Base-by-base conservation (phyloP, 768 basidiomycete species). In the Sarcomyxa edulis region DNA sequence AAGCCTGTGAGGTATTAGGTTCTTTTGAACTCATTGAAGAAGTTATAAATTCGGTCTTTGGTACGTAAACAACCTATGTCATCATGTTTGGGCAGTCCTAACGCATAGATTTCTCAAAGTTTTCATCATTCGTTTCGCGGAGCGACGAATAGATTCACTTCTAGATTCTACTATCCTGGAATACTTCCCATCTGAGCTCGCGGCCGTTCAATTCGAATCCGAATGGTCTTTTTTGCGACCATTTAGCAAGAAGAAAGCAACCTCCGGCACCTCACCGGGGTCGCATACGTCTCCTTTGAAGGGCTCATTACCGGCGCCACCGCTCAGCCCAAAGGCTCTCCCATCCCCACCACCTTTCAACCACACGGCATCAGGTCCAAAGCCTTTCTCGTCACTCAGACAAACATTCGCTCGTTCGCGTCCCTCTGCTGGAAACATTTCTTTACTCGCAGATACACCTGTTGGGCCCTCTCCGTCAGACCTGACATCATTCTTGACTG, bases 181-280 rank as follows among this genome's bases (percentile, higher is more conserved):
- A 35, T 81, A 86, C 52, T 75, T 84, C 7, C 75, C 90, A 0
- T 74, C 78, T 4, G 84, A 86, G 49, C 80, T 91, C 39, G 88
- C 87, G 36, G 72, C 77, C 21, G 69, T 98, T 14, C 83, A 90
- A 46, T 99, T 97, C 52, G 94, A 98, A 60, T 92, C 90, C 5
- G 96, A 98, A 38, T 99, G 96, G 96, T 82, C 84, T 0, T 85
- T 91, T 55, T 62, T 90, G 14, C 74, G 86, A n/a, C 71, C 86
- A 6, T 84, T 90, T 49, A 58, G 66, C 21, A 84, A 82, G 55
- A 81, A 74, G 55, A 86, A 79, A 56, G 54, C 55, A 12, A 45
- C 57, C 5, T 50, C 62, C 24, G 38, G 62, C 2, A 42, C 46
- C 11, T 43, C 61, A 11, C 37, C 35, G 19, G 43, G 59, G 20